Evolutionary conservation across 768 basidiomycete genomes (phyloP), one percentile per base, ranked within the genome.

Genomic region (Lyophyllum atratum): DNA sequence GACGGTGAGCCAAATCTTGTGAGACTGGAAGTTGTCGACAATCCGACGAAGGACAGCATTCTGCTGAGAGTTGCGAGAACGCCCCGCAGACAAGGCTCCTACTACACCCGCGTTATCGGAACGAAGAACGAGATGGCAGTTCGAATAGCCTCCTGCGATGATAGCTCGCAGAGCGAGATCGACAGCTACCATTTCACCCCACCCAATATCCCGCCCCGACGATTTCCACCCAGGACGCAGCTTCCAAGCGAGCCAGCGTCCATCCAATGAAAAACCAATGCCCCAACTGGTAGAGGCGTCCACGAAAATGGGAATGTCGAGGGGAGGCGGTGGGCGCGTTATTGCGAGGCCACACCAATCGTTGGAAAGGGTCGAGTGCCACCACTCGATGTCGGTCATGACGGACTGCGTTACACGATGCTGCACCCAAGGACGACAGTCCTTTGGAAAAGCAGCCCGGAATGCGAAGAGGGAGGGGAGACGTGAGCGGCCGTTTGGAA

Each of bases 171-270:
- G 24, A 1, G 73, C 76, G 0, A 79, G 55, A 54, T 78, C 76
- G 3, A 76, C 64, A 0, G 74, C 78, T 2, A 76, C 66, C 65
- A 77, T 74, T 55, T 80, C 77, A 0, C 72, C 78, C 78, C 78
- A 80, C 0, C 74, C 74, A 8, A 77, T 75, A 17, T 72, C 62
- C 0, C 69, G 59, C 1, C 63, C 66, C 9, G 71, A 59, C 1
- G 50, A 24, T 12, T 60, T 59, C 73, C 74, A 74, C 0, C 64
- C 64, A 0, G 25, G 28, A 26, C 21, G 33, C 9, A 79, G 66
- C 11, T 63, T 45, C 75, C 73, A 79, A 0, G 74, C 71, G 29
- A 31, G 29, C 29, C 29, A 31, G 29, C 11, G 29, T 6, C 29
- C 29, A 31, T 31, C 11, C 29, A 31, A 11, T 5, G 29, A 31